Percentiles rank a stretch among this genome's conserved stretches.
These are phyloP conservation scores for Zarea fungicola DNA, from an alignment of 2,329 filamentous ascomycete species.

Conservation along the genomic window DNA sequence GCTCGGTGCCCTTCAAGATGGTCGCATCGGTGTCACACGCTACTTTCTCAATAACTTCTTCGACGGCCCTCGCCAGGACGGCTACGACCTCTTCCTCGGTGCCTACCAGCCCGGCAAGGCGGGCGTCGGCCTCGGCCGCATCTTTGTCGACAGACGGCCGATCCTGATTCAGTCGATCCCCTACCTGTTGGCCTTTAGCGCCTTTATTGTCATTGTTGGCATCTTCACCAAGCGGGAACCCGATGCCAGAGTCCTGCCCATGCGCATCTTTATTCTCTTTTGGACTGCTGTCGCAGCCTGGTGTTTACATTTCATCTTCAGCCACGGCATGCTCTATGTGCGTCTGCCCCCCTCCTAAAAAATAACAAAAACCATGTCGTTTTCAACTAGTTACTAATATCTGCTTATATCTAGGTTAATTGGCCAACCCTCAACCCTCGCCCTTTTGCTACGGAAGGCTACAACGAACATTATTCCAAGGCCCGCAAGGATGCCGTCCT, in stretches of 20 bases:
- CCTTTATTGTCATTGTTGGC: slow-evolving; percentile 77
- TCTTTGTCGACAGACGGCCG: slow-evolving; percentile 82
- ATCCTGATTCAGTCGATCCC: slow-evolving; percentile 89
- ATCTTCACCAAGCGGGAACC: slow-evolving; percentile 67
- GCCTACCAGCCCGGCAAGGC: slow-evolving; percentile 71
- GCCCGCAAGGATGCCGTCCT: slow-evolving; percentile 78
- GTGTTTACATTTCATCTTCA: slow-evolving; percentile 70
- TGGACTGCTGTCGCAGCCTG: slow-evolving; percentile 68
- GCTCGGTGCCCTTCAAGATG: slow-evolving; percentile 77
- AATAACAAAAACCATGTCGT: neutral
- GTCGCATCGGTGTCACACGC: slow-evolving; percentile 80
- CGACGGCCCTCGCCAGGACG: slow-evolving; percentile 91
- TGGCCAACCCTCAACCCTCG: slow-evolving; percentile 96
- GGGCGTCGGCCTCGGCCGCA: slow-evolving; percentile 62
- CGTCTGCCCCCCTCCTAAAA: slow-evolving; percentile 32
- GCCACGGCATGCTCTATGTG: slow-evolving; percentile 90
- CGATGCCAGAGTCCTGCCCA: slow-evolving; percentile 70
- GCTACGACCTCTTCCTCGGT: slow-evolving; percentile 90
- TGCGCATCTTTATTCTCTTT: slow-evolving; percentile 76
- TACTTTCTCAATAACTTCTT: slow-evolving; percentile 93
- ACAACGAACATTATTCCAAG: slow-evolving; percentile 77
- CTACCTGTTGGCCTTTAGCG: slow-evolving; percentile 78
- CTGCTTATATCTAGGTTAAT: slow-evolving; percentile 67
- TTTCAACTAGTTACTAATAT: slow-evolving; percentile 16
- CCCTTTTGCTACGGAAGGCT: slow-evolving; percentile 79